phyloP scores from a whole-genome alignment of 306 rosid species.

The Erythrophleum fordii region DNA sequence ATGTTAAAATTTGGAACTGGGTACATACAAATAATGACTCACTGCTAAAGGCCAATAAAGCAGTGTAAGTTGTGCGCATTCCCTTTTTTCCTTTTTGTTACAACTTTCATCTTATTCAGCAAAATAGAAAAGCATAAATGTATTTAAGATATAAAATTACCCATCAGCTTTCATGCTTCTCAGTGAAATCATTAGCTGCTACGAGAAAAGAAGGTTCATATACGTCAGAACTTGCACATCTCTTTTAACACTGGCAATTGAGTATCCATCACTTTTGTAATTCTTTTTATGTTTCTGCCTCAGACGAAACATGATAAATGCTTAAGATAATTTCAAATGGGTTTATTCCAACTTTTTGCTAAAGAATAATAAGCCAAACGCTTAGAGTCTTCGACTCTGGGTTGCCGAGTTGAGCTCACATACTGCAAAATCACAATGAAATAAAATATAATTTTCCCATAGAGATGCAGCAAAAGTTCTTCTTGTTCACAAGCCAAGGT shows the following conservation, averaged over 20 bases:
- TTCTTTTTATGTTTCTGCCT: constrained; percentile 48
- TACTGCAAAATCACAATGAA: constrained; percentile 41
- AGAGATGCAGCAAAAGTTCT: background rate
- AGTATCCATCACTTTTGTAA: constrained; percentile 55
- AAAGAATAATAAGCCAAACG: constrained; percentile 14
- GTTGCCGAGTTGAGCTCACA: constrained; percentile 23
- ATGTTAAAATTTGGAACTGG: constrained; percentile 39
- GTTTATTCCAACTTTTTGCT: constrained; percentile 35
- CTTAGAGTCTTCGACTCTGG: constrained; percentile 23
- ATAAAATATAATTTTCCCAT: background rate
- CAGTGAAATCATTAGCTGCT: constrained; percentile 54
- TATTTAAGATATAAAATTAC: background rate
- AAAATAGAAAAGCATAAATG: background rate
- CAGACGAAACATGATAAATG: constrained; percentile 13
- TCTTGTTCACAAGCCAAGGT: background rate
- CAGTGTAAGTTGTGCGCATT: constrained; percentile 39
- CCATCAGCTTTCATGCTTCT: constrained; percentile 37
- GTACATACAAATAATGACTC: constrained; percentile 46
- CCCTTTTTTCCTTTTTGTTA: constrained; percentile 38
- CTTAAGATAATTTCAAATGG: constrained; percentile 22
- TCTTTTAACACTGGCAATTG: constrained; percentile 47
- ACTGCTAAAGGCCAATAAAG: constrained; percentile 51
- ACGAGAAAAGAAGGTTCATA: constrained; percentile 46
- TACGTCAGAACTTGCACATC: constrained; percentile 46
- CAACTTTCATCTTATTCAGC: constrained; percentile 43